Base-by-base conservation (phyloP, 2,329 filamentous ascomycete genomes). In the Lecanicillium sp. region DNA sequence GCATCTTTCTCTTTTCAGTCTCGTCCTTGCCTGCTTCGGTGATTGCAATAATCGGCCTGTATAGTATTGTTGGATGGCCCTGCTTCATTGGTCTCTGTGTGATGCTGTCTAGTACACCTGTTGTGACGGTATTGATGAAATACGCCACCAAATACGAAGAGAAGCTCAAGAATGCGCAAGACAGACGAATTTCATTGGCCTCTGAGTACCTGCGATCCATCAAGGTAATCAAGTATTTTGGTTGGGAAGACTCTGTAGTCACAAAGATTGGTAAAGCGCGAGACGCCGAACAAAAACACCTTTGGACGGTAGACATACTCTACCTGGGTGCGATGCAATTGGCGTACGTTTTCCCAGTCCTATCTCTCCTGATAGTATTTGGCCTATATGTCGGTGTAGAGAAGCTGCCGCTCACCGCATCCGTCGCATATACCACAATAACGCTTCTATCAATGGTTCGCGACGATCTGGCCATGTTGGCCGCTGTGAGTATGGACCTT, bases 171-270 rank as follows among this genome's bases (percentile, higher is more conserved):
- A 63, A 64, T 35, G 67, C 72, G 16, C 74, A 76, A 34, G 74
- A 78, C 49, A 60, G 63, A 11, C 69, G 75, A 14, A 70, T 78
- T 40, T 75, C 73, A 1, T 62, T 73, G n/a, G 65, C 77, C 14
- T 70, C 72, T 1, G 74, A 78, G 47, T 78, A 76, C 46, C 60
- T 78, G 18, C 57, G 64, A 17, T 75, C 73, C 5, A 75, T 78
- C 41, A 65, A 70, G 12, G 71, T 70, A 11, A 68, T 78, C 55
- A 78, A 78, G 48, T 78, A 76, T 46, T 77, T 78, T 51, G 70
- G 70, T 3, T 78, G 74, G 75, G 74, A 78, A 48, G 61, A 65
- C 16, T 63, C 69, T 16, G 67, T 74, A 44, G 62, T 66, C 7
- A 57, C 66, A 9, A 67, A 63, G 35, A 67, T 78, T 40, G 62